Percentiles rank a stretch among this genome's conserved stretches.
Evolutionary conservation across 306 rosid species (phyloP).

Genomic region (Begonia masoniana): DNA sequence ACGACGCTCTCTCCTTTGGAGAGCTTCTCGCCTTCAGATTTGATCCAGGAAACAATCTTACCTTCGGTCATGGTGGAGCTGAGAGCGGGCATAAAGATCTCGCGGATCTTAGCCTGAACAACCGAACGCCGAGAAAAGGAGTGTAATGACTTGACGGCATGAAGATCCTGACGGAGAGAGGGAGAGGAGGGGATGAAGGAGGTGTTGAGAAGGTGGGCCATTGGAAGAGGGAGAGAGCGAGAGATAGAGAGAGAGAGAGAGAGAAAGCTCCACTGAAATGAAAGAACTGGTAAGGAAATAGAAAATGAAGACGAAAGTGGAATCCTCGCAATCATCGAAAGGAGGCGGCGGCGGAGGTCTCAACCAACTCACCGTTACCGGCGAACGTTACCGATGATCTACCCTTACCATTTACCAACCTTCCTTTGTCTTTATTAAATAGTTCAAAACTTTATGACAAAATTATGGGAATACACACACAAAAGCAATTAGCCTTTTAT

Average conservation of each 20-base stretch:
- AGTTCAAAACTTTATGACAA: too few species aligned
- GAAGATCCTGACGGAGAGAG: slow-evolving; percentile 13
- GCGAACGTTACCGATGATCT: too few species aligned
- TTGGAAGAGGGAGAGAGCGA: slow-evolving; percentile 6
- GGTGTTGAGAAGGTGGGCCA: slow-evolving; percentile 78
- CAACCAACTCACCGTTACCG: slow-evolving; percentile 27
- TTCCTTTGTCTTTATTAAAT: too few species aligned
- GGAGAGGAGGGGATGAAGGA: slow-evolving; percentile 37
- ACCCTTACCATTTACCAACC: too few species aligned
- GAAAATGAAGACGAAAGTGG: background rate
- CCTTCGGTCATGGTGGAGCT: slow-evolving; percentile 99
- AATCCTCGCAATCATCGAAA: slow-evolving; percentile 69
- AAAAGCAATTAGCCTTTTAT: too few species aligned
- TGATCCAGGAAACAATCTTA: slow-evolving; percentile 88
- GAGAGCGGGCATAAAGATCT: slow-evolving; percentile 96
- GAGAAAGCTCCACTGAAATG: background rate
- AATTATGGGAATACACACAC: too few species aligned
- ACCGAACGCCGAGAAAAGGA: slow-evolving; percentile 11
- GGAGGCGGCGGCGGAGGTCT: slow-evolving; percentile 56
- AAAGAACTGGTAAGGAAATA: background rate
- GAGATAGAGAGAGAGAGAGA: background rate
- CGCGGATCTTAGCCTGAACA: slow-evolving; percentile 81
- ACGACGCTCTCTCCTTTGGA: slow-evolving; percentile 95
- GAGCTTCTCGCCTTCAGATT: slow-evolving; percentile 88
- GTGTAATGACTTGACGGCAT: background rate